Evolutionary conservation across 805 yeast species (phyloP), one percentile per base, ranked within the genome.

Genomic region (Pichia kluyveri): DNA sequence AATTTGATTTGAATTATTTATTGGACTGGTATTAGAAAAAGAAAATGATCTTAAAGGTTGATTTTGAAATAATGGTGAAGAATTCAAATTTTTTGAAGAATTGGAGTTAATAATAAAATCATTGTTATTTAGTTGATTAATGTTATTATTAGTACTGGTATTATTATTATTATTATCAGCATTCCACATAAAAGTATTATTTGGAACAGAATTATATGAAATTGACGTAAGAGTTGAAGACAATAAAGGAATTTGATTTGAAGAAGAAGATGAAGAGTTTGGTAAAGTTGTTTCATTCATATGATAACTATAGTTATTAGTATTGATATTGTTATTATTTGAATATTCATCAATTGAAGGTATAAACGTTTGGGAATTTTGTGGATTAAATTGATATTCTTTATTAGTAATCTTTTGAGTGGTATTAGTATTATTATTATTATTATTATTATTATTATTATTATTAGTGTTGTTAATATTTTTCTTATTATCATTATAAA

Each of bases 401-500:
- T n/a, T 26, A 38, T 11, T 34, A 34, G 3, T 15, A 26, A 40
- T 17, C 7, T 15, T 43, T 43, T 8, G 69, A 15, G 26, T 23
- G 26, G 26, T 23, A 19, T 32, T 14, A 28, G 23, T 19, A 19
- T 19, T 19, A 4, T 2, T 14, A 28, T 43, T 17, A 37, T 5
- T 26, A 27, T 40, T 30, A 14, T 43, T 17, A 37, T 5, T 26
- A 27, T 40, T 30, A 14, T 40, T 11, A 18, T 26, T 53, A 19
- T 67, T 69, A 18, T 63, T 45, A 5, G 69, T 55, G 48, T 67
- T 70, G 15, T 78, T 76, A 59, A 85, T 86, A 18, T 86, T 83
- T 41, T 86, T 71, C n/a, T 88, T 76, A 1, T 96, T 96, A 58
- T 90, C 95, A 0, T 96, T 95, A 39, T 86, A 67, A 49, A 86